Evolutionary conservation across 1,284 basidiomycete genomes (phyloP).

Genomic region (Apiotrichum mycotoxinovorans): DNA sequence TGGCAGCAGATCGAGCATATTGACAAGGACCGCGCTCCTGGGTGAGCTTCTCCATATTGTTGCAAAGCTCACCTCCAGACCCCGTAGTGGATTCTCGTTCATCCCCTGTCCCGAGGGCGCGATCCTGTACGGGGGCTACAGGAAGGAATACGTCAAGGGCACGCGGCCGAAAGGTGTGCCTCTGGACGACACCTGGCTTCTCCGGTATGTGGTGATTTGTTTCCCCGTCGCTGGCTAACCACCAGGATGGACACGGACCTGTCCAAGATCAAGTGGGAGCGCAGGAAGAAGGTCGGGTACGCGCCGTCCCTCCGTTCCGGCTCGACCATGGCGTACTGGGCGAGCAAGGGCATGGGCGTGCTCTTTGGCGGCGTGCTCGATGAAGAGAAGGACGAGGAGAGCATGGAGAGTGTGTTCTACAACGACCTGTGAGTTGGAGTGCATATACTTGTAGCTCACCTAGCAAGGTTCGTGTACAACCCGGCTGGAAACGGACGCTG

Average conservation of each 20-base stretch:
- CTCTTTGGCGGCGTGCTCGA: slow-evolving; percentile 90
- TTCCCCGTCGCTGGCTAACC: no score
- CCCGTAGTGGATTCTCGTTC: slow-evolving; percentile 84
- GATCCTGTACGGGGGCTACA: slow-evolving; percentile 85
- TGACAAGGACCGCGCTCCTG: slow-evolving; percentile 64
- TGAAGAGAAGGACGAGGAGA: slow-evolving; percentile 81
- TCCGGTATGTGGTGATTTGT: slow-evolving; percentile 58
- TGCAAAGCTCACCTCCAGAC: slow-evolving; percentile 51
- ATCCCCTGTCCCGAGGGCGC: slow-evolving; percentile 76
- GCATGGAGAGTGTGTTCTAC: slow-evolving; percentile 76
- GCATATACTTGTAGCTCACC: background rate
- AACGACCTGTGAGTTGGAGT: slow-evolving; percentile 66
- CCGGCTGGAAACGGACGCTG: slow-evolving; percentile 72
- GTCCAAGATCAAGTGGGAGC: slow-evolving; percentile 74
- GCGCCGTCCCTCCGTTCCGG: slow-evolving; percentile 64
- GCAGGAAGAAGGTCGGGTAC: slow-evolving; percentile 73
- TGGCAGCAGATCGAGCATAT: slow-evolving; percentile 78
- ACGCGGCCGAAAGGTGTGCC: slow-evolving; percentile 81
- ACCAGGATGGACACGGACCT: slow-evolving; percentile 53
- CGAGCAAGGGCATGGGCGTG: slow-evolving; percentile 64
- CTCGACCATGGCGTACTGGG: slow-evolving; percentile 39
- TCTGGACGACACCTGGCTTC: slow-evolving; percentile 86
- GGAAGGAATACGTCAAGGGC: slow-evolving; percentile 85
- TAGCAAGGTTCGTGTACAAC: slow-evolving; percentile 72
- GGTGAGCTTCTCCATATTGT: slow-evolving; percentile 16